phyloP scores from a whole-genome alignment of 192 early-diverging fungal species.

The Endogone sp. region DNA sequence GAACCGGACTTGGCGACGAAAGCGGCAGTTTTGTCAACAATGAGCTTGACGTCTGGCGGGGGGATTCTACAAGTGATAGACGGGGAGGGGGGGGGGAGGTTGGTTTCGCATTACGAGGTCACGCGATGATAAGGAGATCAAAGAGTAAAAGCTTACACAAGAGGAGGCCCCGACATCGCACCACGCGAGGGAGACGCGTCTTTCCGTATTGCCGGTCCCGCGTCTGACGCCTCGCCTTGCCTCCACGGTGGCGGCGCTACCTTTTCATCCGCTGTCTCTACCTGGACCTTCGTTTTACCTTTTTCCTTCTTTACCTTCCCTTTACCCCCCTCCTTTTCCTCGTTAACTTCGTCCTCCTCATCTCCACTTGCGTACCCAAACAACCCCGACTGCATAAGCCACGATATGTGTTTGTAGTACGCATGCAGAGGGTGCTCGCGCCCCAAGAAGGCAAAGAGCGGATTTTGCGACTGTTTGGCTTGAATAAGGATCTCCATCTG shows the following conservation, averaged over 20 bases:
- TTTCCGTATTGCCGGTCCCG: background rate
- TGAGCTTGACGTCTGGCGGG: constrained; percentile 18
- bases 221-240: no score
- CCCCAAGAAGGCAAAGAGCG: constrained; percentile 68
- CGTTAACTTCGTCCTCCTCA: constrained; percentile 17
- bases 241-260: constrained; percentile 1
- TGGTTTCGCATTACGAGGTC: background rate
- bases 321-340: constrained; percentile 19
- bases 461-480: constrained; percentile 69
- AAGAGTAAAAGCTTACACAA: background rate
- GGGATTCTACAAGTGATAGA: background rate
- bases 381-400: constrained; percentile 58
- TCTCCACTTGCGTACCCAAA: constrained; percentile 43
- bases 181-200: background rate
- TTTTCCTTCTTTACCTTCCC: constrained; percentile 2
- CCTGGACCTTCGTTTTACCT: background rate
- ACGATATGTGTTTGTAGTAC: constrained; percentile 67
- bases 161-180: background rate
- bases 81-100: background rate
- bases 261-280: background rate
- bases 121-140: background rate
- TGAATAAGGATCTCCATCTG: constrained; percentile 71
- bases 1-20: constrained; percentile 37
- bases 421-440: constrained; percentile 49
- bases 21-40: constrained; percentile 38